Evolutionary conservation across 2,329 filamentous ascomycete species (phyloP).

Genomic region (Ophiocordyceps unilateralis): DNA sequence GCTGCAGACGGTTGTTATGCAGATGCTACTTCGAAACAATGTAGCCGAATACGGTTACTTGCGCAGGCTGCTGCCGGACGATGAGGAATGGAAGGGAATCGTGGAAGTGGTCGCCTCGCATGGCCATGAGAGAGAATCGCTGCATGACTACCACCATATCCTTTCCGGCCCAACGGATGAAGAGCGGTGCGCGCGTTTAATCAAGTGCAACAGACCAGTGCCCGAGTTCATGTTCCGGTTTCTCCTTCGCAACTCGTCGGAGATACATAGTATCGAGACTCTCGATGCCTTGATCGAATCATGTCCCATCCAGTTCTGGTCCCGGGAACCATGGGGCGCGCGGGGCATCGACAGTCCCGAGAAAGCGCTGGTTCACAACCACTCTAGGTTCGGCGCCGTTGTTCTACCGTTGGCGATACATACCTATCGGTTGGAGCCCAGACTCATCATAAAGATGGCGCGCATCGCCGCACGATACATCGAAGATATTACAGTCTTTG

Average conservation of each 20-base stretch:
- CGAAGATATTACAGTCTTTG: constrained; percentile 4
- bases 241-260: constrained; percentile 11
- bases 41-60: constrained; percentile 5
- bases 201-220: constrained; percentile 8
- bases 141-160: constrained; percentile 12
- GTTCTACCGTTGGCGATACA: constrained; percentile 12
- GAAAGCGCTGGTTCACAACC: constrained; percentile 4
- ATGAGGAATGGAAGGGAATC: constrained; percentile 8
- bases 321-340: neutral
- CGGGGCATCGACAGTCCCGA: neutral
- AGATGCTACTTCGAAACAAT: constrained; percentile 12
- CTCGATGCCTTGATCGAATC: constrained; percentile 12
- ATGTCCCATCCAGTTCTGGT: constrained; percentile 6
- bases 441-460: constrained; percentile 14
- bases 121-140: constrained; percentile 6
- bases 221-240: constrained; percentile 15
- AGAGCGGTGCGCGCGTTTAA: constrained; percentile 13
- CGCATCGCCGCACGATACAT: constrained; percentile 12
- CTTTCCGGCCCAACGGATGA: constrained; percentile 13
- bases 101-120: constrained; percentile 6
- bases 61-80: constrained; percentile 9
- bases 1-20: constrained; percentile 14
- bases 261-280: constrained; percentile 8
- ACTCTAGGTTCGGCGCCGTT: constrained; percentile 9
- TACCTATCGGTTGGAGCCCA: constrained; percentile 15